These are phyloP conservation scores for Parachaetomium inaequale DNA, from an alignment of 495 filamentous ascomycete genomes.

Conservation along the genomic window DNA sequence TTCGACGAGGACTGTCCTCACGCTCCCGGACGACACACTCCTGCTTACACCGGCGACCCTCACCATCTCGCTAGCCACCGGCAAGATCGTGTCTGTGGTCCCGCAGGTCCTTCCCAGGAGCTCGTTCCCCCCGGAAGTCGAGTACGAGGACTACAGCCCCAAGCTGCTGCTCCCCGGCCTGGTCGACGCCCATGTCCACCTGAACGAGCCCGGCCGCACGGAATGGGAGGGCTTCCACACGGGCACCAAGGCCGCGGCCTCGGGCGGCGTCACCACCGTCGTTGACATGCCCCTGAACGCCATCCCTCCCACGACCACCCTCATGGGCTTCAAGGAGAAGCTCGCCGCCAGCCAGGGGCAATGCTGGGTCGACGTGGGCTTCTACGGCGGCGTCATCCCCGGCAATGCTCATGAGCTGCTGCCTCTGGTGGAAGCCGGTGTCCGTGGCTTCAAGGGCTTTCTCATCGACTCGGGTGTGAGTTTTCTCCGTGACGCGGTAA, in stretches of 20 bases:
- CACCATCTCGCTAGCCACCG: slow-evolving; percentile 69
- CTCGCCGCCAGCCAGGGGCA: slow-evolving; percentile 77
- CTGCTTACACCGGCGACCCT: slow-evolving; percentile 64
- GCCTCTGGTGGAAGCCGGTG: slow-evolving; percentile 75
- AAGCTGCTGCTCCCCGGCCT: slow-evolving; percentile 83
- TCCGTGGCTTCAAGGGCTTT: slow-evolving; percentile 96
- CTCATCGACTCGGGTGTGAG: slow-evolving; percentile 93
- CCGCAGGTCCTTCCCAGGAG: slow-evolving; percentile 65
- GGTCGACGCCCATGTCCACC: slow-evolving; percentile 95
- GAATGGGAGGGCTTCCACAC: slow-evolving; percentile 99
- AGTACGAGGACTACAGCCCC: slow-evolving; percentile 84
- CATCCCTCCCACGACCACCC: slow-evolving; percentile 92
- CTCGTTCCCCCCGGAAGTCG: slow-evolving; percentile 66
- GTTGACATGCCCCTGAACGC: slow-evolving; percentile 98
- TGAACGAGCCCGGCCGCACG: slow-evolving; percentile 94
- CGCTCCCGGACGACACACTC: slow-evolving; percentile 55
- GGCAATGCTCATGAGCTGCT: slow-evolving; percentile 81
- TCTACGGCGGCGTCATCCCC: slow-evolving; percentile 94
- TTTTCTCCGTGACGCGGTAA: not conserved
- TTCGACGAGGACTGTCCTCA: slow-evolving; percentile 79
- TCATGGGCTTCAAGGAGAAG: slow-evolving; percentile 78
- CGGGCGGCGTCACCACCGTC: slow-evolving; percentile 96
- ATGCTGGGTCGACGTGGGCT: slow-evolving; percentile 98
- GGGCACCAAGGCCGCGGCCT: slow-evolving; percentile 88
- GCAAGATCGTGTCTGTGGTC: slow-evolving; percentile 79